Percentiles rank a stretch among this genome's conserved stretches.
phyloP scores from a whole-genome alignment of 2,329 filamentous ascomycete species.

The Ceratocystis eucalypticola region DNA sequence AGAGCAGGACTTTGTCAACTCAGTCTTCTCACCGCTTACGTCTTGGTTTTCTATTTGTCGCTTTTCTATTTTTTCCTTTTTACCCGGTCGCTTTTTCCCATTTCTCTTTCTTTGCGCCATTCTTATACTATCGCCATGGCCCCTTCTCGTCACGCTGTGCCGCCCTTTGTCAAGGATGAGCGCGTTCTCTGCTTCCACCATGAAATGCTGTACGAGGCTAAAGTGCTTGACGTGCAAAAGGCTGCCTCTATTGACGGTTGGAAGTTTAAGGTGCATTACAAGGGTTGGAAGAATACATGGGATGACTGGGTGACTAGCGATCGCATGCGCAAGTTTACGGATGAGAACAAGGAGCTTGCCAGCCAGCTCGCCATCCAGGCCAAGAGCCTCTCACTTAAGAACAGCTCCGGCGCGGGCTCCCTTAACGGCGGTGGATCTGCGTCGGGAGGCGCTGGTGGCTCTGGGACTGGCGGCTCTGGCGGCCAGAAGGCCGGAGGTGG shows the following conservation, averaged over 20 bases:
- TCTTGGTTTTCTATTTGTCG: neutral
- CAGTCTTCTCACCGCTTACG: neutral
- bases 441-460: slow-evolving; percentile 62
- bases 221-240: slow-evolving; percentile 66
- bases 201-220: slow-evolving; percentile 94
- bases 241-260: slow-evolving; percentile 51
- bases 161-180: slow-evolving; percentile 62
- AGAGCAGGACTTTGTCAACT: neutral
- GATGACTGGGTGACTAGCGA: slow-evolving; percentile 96
- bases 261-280: slow-evolving; percentile 93
- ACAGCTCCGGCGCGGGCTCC: slow-evolving; percentile 37
- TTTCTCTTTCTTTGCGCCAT: neutral
- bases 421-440: slow-evolving; percentile 47
- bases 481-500: neutral
- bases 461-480: neutral
- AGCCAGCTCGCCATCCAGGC: slow-evolving; percentile 56
- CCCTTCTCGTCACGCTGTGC: slow-evolving; percentile 32
- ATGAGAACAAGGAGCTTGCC: slow-evolving; percentile 87
- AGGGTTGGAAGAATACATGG: slow-evolving; percentile 99
- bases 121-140: slow-evolving; percentile 26
- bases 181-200: slow-evolving; percentile 94
- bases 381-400: slow-evolving; percentile 43
- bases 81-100: neutral
- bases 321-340: slow-evolving; percentile 82
- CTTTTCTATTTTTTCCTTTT: neutral